These are phyloP conservation scores for Hypoxylon fragiforme DNA, from an alignment of 495 filamentous ascomycete genomes.

Conservation along the genomic window DNA sequence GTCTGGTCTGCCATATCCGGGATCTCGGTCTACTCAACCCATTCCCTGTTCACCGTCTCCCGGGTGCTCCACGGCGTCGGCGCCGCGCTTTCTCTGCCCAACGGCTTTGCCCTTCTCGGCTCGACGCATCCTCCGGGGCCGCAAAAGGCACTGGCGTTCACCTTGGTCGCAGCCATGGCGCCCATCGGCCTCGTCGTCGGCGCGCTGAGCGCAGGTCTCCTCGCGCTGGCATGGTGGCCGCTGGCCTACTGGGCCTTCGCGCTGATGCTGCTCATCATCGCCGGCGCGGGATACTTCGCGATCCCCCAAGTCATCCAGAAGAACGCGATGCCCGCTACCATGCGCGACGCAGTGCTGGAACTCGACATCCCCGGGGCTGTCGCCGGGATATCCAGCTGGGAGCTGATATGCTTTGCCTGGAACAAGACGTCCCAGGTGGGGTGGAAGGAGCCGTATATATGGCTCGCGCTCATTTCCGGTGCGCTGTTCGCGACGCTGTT, in stretches of 20 bases:
- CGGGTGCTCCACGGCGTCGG: constrained; percentile 58
- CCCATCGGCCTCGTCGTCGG: constrained; percentile 51
- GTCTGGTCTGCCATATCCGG: constrained; percentile 64
- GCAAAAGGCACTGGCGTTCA: constrained; percentile 55
- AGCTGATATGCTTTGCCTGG: constrained; percentile 60
- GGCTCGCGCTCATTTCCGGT: constrained; percentile 53
- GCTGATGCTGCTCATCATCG: constrained; percentile 49
- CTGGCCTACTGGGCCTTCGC: constrained; percentile 64
- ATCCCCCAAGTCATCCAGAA: constrained; percentile 15
- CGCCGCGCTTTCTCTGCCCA: constrained; percentile 55
- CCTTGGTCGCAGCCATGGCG: constrained; percentile 54
- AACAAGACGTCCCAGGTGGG: constrained; percentile 60
- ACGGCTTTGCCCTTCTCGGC: constrained; percentile 53
- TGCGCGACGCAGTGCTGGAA: constrained; percentile 35
- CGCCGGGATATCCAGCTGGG: constrained; percentile 53
- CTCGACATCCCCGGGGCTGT: constrained; percentile 56
- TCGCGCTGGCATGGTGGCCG: constrained; percentile 61
- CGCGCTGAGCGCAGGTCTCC: constrained; percentile 53
- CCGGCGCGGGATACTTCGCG: constrained; percentile 42
- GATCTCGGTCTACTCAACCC: constrained; percentile 40
- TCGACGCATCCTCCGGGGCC: constrained; percentile 46
- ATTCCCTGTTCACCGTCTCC: constrained; percentile 50
- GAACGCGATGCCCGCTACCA: constrained; percentile 30
- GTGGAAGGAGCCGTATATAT: constrained; percentile 57
- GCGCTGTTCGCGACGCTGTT: constrained; percentile 54